A percentile compares a stretch with the other conserved stretches of the same genome.
Evolutionary conservation across 2,329 filamentous ascomycete genomes (phyloP).

Genomic region (Tympanopsis confertula): DNA sequence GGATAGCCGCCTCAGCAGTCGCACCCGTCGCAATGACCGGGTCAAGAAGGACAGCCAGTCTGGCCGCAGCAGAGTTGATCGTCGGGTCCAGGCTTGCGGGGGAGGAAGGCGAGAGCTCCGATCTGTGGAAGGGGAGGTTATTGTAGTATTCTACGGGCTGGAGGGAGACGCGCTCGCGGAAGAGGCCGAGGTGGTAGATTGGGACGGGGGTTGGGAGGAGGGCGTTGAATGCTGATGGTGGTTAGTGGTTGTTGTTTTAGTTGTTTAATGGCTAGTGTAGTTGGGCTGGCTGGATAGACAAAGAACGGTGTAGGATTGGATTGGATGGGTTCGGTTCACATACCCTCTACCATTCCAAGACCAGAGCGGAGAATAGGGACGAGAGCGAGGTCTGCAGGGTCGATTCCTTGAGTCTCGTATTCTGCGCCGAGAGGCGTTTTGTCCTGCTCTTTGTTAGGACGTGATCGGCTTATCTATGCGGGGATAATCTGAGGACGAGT

Average conservation of each 20-base stretch:
- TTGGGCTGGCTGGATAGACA: neutral
- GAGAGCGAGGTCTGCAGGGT: conserved; percentile 61
- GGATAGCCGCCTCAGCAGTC: conserved; percentile 1
- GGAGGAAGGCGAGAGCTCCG: conserved; percentile 13
- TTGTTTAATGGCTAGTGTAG: neutral
- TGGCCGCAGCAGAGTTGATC: conserved; percentile 21
- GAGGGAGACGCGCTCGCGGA: conserved; percentile 77
- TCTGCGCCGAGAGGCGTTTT: conserved; percentile 67
- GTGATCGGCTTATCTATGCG: conserved; percentile 2
- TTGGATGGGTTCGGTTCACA: neutral
- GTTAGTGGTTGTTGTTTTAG: conserved; percentile 6
- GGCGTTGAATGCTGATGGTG: conserved; percentile 57
- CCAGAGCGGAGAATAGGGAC: conserved; percentile 90
- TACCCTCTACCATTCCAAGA: conserved; percentile 79
- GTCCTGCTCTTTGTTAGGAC: conserved; percentile 35
- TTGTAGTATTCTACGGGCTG: conserved; percentile 96
- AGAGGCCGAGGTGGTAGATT: conserved; percentile 88
- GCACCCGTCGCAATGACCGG: neutral
- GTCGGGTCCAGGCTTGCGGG: conserved; percentile 23
- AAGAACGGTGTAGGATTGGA: conserved; percentile 1
- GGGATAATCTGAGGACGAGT: neutral
- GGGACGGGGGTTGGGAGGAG: conserved; percentile 71
- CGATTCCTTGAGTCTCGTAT: conserved; percentile 55
- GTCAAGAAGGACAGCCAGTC: conserved; percentile 4
- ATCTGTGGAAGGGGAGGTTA: conserved; percentile 70